Base-by-base conservation (phyloP, 352 stramenopile genomes). In the Hyaloperonospora arabidopsidis region DNA sequence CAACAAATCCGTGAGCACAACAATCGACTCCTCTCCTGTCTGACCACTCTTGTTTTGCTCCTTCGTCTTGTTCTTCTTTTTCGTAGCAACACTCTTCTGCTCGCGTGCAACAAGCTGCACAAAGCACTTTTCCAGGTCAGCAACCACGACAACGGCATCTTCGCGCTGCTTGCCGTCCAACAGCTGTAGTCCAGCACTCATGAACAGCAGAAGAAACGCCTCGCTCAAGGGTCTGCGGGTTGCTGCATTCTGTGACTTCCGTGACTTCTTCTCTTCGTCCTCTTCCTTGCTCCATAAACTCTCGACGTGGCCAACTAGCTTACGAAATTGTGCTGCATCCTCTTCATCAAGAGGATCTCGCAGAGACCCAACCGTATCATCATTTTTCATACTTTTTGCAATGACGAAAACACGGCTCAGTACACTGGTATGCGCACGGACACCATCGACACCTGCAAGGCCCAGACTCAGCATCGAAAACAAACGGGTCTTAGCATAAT, bases 1-100 rank as follows among this genome's bases (percentile, higher is more conserved):
- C 43, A 94, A 60, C 69, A 92, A 57, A 63, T 94, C 84, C 13
- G 76, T 89, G 13, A 94, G 67, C 57, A 94, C 84, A 17, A 88
- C 73, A 15, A 92, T 66, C 7, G 81, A 74, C 17, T 89, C 69
- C 14, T 71, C 57, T 36, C 68, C 35, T 0, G 50, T 44, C 39
- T 70, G 57, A 7, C 68, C 57, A 1, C 47, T 49, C 17, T 70
- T 23, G 17, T 32, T 34, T 21, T 41, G 13, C 23, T 68, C 63
- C 58, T 76, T 81, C 40, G 52, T 77, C 25, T 66, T 49, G 28
- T 32, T 48, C 43, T 70, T 79, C 44, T 63, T 66, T 45, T 78
- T 67, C 54, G 58, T 61, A 6, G 50, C 15, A 4, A 46, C 51
- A 15, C 35, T 23, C 35, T 52, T 59, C 46, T 63, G 39, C 13